A percentile compares a stretch with the other conserved stretches of the same genome.
phyloP scores from a whole-genome alignment of 2,329 filamentous ascomycete genomes.

The Claviceps sp. region DNA sequence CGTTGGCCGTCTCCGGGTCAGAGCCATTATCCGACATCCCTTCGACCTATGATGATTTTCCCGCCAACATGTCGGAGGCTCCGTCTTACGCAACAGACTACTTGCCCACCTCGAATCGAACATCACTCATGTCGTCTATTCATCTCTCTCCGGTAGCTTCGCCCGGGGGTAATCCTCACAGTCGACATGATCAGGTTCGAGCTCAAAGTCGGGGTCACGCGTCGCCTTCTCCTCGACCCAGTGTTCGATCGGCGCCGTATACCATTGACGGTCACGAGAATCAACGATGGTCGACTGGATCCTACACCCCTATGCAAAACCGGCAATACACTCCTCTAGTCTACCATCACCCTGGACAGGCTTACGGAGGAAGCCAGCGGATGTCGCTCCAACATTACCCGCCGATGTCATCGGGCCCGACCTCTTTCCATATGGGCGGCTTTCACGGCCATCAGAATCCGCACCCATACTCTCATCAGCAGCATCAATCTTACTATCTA shows the following conservation, averaged over 20 bases:
- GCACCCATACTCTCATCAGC: conserved; percentile 10
- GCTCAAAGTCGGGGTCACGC: conserved; percentile 55
- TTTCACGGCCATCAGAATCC: conserved; percentile 25
- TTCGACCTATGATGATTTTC: conserved; percentile 59
- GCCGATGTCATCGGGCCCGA: conserved; percentile 18
- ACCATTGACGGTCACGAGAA: conserved; percentile 51
- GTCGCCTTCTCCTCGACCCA: conserved; percentile 57
- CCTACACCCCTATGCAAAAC: conserved; percentile 45
- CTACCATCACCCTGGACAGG: conserved; percentile 43
- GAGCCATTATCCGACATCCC: conserved; percentile 53
- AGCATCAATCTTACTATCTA: conserved; percentile 39
- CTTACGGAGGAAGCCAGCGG: conserved; percentile 44
- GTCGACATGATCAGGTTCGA: conserved; percentile 47
- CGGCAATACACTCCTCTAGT: conserved; percentile 47
- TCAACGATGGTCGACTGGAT: conserved; percentile 70
- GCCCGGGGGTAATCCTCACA: conserved; percentile 49
- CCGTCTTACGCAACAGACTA: conserved; percentile 55
- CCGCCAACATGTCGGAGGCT: conserved; percentile 51
- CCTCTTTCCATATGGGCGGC: conserved; percentile 39
- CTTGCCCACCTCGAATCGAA: conserved; percentile 52
- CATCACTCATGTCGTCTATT: conserved; percentile 57
- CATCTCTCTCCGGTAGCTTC: conserved; percentile 62
- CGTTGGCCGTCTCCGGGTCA: conserved; percentile 58
- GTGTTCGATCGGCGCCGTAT: conserved; percentile 57
- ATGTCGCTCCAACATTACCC: conserved; percentile 31